Conservation (phyloP, 169 alveolate genomes). For the Plasmodium malariae region DNA sequence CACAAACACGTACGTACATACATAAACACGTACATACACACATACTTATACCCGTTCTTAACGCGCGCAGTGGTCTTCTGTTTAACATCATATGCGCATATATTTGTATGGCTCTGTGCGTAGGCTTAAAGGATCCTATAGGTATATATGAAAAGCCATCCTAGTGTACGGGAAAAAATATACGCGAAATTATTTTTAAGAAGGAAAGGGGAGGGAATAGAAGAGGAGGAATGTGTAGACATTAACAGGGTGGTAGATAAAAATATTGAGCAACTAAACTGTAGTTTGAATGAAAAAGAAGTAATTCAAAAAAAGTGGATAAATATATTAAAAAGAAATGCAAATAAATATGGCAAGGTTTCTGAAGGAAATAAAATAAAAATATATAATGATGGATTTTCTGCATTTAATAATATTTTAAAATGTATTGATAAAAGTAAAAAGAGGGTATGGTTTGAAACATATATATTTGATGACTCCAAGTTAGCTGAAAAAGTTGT, state of each 20-base stretch:
- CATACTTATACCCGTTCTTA: too few species aligned
- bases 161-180: not conserved
- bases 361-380: conserved; percentile 78
- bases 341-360: conserved; percentile 75
- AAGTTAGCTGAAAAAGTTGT: conserved; percentile 82
- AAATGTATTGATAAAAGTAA: conserved; percentile 81
- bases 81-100: too few species aligned
- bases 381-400: conserved; percentile 66
- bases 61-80: too few species aligned
- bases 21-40: too few species aligned
- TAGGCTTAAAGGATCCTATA: not conserved
- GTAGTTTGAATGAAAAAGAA: conserved; percentile 24
- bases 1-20: too few species aligned
- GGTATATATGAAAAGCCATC: conserved; percentile 1
- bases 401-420: conserved; percentile 53
- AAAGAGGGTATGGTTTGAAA: conserved; percentile 87
- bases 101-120: not conserved
- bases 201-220: not conserved
- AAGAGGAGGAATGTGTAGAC: too few species aligned
- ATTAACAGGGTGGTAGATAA: conserved; percentile 10
- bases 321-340: conserved; percentile 29
- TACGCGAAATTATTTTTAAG: not conserved
- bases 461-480: conserved; percentile 90
- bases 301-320: conserved; percentile 29
- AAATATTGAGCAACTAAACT: conserved; percentile 25